Conservation (phyloP, 257 asterid species). For the Cruciata laevipes region DNA sequence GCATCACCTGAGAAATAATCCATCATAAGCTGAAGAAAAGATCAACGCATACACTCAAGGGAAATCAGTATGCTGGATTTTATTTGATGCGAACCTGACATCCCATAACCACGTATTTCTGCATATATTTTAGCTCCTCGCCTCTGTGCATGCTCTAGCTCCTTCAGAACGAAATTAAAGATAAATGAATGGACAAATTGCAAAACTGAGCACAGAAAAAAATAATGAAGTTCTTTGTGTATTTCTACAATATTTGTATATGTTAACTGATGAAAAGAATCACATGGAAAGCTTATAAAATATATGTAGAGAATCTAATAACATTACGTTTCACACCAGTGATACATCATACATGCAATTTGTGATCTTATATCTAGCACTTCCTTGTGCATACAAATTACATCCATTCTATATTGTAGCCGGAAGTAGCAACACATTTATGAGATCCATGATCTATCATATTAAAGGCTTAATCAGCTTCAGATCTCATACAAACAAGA, state of each 20-base stretch:
- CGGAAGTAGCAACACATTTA: background rate
- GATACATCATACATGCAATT: background rate
- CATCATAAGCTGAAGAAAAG: slow-evolving; percentile 13
- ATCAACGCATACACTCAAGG: slow-evolving; percentile 7
- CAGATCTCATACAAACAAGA: background rate
- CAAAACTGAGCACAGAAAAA: background rate
- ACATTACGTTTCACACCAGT: background rate
- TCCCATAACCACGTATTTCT: slow-evolving; percentile 90
- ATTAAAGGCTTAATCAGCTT: background rate
- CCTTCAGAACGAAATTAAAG: slow-evolving; percentile 36
- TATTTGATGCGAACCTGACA: slow-evolving; percentile 51
- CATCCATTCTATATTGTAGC: background rate
- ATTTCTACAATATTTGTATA: background rate
- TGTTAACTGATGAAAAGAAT: background rate
- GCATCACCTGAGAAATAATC: slow-evolving; percentile 65
- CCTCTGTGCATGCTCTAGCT: slow-evolving; percentile 79
- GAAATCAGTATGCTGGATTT: slow-evolving; percentile 7
- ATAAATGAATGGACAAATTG: background rate
- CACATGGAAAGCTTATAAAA: background rate
- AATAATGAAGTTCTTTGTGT: background rate
- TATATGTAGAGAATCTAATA: background rate
- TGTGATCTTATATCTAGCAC: background rate
- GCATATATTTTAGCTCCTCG: slow-evolving; percentile 91
- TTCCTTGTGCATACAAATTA: background rate
- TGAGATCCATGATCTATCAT: background rate